Evolutionary conservation across 306 rosid species (phyloP), one percentile per base, ranked within the genome.

Genomic region (Quillaja saponaria): DNA sequence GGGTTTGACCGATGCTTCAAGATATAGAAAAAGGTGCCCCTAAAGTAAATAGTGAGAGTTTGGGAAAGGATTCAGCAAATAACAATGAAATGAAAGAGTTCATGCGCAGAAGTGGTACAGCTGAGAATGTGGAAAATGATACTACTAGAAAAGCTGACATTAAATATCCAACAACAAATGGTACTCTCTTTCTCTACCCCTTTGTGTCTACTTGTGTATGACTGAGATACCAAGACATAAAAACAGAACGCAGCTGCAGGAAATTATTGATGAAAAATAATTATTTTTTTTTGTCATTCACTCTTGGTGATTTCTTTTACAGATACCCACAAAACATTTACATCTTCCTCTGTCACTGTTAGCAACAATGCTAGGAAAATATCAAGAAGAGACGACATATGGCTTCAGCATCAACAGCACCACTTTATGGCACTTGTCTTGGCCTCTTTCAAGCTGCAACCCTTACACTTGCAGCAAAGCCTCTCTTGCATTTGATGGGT

Each of bases 321-420:
- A 82, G 85, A 67, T 73, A 50, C 59, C 17, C 68, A 74, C 56
- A 16, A 64, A 59, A 71, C 5, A 39, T 6, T 15, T 64, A 75
- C 80, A 68, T 15, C 66, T 52, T 50, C 72, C 28, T 56, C 67
- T 35, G 72, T 10, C 15, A 15, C 17, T 31, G 38, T 34, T 47
- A 68, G 34, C 51, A 66, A 69, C 42, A 71, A 55, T 53, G 64
- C 19, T 51, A 73, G 44, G 38, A 63, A 59, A 82, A 79, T 67
- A 11, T 62, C 55, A 73, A 66, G 67, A 74, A 80, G 74, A 87
- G 72, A 74, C 16, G 68, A 13, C 87, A 80, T 41, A 81, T 92
- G 25, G 96, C 96, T 51, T 87, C 99, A 39, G 99, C 99, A 34
- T 79, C 99, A 44, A 89, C 99, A 15, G 97, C 99, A n/a, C 77